Percentiles rank a stretch among this genome's conserved stretches.
phyloP scores from a whole-genome alignment of 169 alveolate genomes.

The Plasmodium sp. region DNA sequence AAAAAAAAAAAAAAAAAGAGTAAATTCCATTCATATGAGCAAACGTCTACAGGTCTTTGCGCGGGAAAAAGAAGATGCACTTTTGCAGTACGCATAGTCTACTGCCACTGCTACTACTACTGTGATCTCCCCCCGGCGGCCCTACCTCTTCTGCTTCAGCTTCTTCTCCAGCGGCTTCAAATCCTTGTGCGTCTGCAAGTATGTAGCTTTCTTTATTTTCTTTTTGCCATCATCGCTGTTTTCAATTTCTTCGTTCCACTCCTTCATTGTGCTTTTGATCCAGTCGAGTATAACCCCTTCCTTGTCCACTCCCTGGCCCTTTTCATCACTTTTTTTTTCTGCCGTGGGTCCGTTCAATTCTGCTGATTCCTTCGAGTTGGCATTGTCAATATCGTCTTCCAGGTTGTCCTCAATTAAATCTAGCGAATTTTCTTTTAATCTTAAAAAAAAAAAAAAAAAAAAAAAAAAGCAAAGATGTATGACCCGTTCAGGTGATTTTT shows the following conservation, averaged over 20 bases:
- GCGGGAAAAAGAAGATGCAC: not conserved
- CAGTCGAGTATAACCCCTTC: slow-evolving; percentile 45
- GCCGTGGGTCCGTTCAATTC: slow-evolving; percentile 5
- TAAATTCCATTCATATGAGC: slow-evolving; percentile 20
- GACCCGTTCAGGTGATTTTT: not conserved
- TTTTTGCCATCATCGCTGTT: slow-evolving; percentile 34
- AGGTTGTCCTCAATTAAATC: slow-evolving; percentile 63
- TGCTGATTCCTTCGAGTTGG: slow-evolving; percentile 5
- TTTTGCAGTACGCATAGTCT: not conserved
- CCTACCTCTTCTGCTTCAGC: slow-evolving; percentile 61
- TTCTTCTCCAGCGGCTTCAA: slow-evolving; percentile 67
- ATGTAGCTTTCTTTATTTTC: slow-evolving; percentile 70
- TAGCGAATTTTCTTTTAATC: slow-evolving; percentile 59
- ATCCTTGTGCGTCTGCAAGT: slow-evolving; percentile 72
- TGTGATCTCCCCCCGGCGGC: not conserved
- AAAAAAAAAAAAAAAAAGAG: slow-evolving; percentile 20
- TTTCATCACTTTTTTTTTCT: slow-evolving; percentile 25
- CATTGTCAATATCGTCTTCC: slow-evolving; percentile 40
- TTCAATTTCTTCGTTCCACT: slow-evolving; percentile 75
- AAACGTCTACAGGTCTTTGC: not conserved
- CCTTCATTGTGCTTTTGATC: slow-evolving; percentile 71
- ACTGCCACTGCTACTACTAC: not conserved
- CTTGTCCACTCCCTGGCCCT: slow-evolving; percentile 26
- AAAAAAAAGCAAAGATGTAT: not conserved
- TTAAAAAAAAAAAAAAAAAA: slow-evolving; percentile 19